These are phyloP conservation scores for Hypoxylon sp. DNA, from an alignment of 2,329 filamentous ascomycete genomes.

Conservation along the genomic window DNA sequence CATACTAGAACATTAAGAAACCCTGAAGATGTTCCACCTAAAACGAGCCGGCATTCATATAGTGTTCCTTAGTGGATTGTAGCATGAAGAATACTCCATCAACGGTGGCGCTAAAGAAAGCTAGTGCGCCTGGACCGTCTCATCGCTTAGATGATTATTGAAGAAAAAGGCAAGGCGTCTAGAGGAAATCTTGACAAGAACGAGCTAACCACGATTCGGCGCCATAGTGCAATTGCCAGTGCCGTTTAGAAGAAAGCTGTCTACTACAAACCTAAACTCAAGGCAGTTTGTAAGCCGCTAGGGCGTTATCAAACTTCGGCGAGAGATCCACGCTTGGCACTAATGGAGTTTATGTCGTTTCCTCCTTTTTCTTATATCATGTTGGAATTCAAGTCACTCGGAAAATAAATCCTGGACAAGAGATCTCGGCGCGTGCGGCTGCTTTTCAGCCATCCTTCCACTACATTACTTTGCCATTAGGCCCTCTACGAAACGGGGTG, in stretches of 20 bases:
- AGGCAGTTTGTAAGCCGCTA: slow-evolving; percentile 13
- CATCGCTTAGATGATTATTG: slow-evolving; percentile 10
- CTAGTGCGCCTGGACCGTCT: slow-evolving; percentile 24
- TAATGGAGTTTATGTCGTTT: slow-evolving; percentile 9
- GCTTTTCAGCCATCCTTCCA: slow-evolving; percentile 2
- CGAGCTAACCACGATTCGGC: neutral
- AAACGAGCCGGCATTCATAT: slow-evolving; percentile 7
- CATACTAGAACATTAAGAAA: neutral
- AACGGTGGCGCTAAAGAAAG: slow-evolving; percentile 12
- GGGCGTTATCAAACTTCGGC: slow-evolving; percentile 20
- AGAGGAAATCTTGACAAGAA: slow-evolving; percentile 2
- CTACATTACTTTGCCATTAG: neutral
- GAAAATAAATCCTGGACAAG: slow-evolving; percentile 25
- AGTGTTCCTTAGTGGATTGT: slow-evolving; percentile 2
- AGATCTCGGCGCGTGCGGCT: slow-evolving; percentile 5
- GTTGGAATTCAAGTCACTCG: neutral
- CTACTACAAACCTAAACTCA: neutral
- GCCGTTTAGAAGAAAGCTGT: neutral
- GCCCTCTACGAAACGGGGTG: neutral
- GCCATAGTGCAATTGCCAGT: neutral
- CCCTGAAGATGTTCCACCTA: neutral
- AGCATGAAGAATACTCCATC: slow-evolving; percentile 28
- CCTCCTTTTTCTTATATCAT: slow-evolving; percentile 1
- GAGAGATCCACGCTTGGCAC: slow-evolving; percentile 20
- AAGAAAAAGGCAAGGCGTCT: slow-evolving; percentile 18